Base-by-base conservation (phyloP, 345 rosid species). In the Eucalyptus sp. region DNA sequence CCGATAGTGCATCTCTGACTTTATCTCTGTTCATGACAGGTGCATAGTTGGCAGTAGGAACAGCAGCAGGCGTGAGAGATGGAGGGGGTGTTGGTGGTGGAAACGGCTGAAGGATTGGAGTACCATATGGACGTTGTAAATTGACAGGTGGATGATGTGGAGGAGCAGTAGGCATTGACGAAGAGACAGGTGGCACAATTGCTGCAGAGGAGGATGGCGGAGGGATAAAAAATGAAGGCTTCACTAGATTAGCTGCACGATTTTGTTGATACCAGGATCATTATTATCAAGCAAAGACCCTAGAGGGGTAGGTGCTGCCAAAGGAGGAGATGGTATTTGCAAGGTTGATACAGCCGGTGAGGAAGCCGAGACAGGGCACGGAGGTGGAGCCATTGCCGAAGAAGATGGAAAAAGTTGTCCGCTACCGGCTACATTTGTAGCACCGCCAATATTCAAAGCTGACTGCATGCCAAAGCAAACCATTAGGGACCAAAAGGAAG, bases 61-160 rank as follows among this genome's bases (percentile, higher is more conserved):
- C 83, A 58, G 92, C 76, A 88, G 91, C 87, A 86, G 99, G 97
- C n/a, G 98, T 93, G 44, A 96, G 99, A 85, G 98, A 95, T 86
- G 93, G 96, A 87, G 98, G 95, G 37, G 99, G 99, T 80, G 92
- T 94, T 24, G 99, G 99, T 48, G 99, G 99, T 86, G 99, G 99
- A 91, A 96, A 97, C 49, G 99, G 97, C 90, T 97, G 99, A 91
- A 95, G 98, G 90, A 97, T 88, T 37, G 98, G 99, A 88, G 98
- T 90, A 90, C 98, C 98, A 89, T 95, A 95, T 10, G 92, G 88
- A n/a, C 96, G 96, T 68, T 95, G 98, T 81, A 93, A 91, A 90
- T 88, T 92, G 85, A 54, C 89, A 25, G 97, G 92, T 87, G 92
- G 94, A 88, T 92, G 96, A 64, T 91, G 95, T 41, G 94, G 94